phyloP scores from a whole-genome alignment of 768 basidiomycete species.

The Auricularia sp. region DNA sequence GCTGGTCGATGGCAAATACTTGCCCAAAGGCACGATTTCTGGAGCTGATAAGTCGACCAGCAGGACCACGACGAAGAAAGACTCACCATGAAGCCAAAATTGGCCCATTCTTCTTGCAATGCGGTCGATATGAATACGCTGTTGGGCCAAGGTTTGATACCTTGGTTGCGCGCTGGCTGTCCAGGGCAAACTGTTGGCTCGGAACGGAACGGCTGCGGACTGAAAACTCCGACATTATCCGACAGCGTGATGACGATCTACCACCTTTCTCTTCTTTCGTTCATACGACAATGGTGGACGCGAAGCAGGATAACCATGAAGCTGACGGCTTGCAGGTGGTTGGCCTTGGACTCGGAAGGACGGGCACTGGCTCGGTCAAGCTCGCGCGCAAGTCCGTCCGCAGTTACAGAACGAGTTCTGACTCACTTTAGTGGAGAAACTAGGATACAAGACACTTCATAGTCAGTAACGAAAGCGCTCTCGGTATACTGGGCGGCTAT shows the following conservation, averaged over 20 bases:
- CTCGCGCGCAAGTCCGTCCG: background rate
- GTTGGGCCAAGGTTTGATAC: too few species aligned
- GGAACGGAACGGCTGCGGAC: background rate
- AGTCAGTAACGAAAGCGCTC: background rate
- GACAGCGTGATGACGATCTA: too few species aligned
- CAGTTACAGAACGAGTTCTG: background rate
- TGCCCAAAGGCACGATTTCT: too few species aligned
- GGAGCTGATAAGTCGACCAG: too few species aligned
- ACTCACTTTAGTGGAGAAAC: background rate
- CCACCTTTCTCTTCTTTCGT: too few species aligned
- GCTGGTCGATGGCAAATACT: too few species aligned
- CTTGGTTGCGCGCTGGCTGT: background rate
- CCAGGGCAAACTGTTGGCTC: background rate
- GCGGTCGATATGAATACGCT: too few species aligned
- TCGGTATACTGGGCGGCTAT: background rate
- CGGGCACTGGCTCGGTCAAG: background rate
- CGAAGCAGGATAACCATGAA: background rate
- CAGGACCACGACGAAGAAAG: too few species aligned
- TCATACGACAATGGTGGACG: background rate
- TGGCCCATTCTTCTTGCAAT: too few species aligned
- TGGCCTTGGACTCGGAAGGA: background rate
- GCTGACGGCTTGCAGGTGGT: background rate
- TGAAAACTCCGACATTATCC: too few species aligned
- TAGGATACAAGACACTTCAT: conserved; percentile 2
- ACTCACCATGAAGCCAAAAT: too few species aligned